These are phyloP conservation scores for Fusarium keratoplasticum DNA, from an alignment of 2,329 filamentous ascomycete genomes.

Conservation along the genomic window DNA sequence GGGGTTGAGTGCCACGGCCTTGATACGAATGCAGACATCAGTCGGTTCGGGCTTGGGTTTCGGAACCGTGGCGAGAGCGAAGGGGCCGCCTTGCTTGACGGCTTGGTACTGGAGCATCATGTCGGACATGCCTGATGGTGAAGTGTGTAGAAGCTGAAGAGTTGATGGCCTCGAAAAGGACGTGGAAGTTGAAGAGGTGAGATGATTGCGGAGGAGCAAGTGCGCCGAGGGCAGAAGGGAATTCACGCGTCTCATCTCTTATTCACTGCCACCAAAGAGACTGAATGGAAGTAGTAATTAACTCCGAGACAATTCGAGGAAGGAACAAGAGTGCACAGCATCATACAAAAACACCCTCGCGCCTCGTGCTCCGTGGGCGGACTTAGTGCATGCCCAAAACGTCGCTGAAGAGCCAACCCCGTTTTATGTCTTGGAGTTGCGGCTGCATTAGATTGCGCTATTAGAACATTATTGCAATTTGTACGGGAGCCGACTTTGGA, in stretches of 20 bases:
- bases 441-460: background rate
- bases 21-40: conserved; percentile 34
- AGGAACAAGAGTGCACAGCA: background rate
- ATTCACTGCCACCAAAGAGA: background rate
- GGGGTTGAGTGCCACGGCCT: conserved; percentile 39
- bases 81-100: conserved; percentile 27
- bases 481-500: background rate
- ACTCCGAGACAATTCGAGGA: background rate
- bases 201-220: background rate
- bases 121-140: conserved; percentile 5
- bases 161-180: background rate
- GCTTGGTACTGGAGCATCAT: conserved; percentile 33
- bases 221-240: background rate
- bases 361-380: background rate
- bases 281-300: background rate
- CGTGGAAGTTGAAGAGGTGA: background rate
- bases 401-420: background rate
- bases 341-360: background rate
- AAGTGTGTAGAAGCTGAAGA: background rate
- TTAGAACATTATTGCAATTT: background rate
- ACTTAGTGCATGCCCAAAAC: background rate
- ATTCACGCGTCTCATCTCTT: background rate
- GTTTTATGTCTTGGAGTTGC: background rate
- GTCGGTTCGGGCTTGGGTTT: conserved; percentile 18
- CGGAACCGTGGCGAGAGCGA: conserved; percentile 26